Base-by-base conservation (phyloP, 345 rosid genomes). In the Fremontodendron californicum region DNA sequence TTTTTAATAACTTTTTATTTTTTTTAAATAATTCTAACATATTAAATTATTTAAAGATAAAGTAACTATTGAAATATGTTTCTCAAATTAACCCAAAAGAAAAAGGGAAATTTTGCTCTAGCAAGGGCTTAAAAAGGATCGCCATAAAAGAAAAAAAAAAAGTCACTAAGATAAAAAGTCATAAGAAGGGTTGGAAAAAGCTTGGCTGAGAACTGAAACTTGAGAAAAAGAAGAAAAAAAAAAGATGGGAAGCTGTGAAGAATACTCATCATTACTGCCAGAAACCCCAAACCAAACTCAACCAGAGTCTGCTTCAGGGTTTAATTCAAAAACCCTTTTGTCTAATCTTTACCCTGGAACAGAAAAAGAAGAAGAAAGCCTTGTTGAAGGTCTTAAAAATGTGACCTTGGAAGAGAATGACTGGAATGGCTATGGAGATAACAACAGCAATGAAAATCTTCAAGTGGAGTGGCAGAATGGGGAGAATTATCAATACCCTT, bases 401-500 rank as follows among this genome's bases (percentile, higher is more conserved):
- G 21, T 55, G 48, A 21, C 13, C 63, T 72, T 74, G 51, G 67
- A 58, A 39, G 51, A 74, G 3, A 60, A n/a, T 73, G 75, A 2
- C 43, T 31, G 43, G 46, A 9, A 73, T 0, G 42, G 15, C 58
- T 6, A 33, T 12, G 37, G 21, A 42, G n/a, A 27, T 29, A 33
- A 45, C 6, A 33, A 42, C 27, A 43, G 39, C 65, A 31, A 37
- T 63, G 67, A 25, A n/a, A 35, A 70, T 51, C 51, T 60, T 63
- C 77, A 35, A 51, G 74, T 40, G 37, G 75, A 49, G 2, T 31
- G 6, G 29, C 62, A 66, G 25, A 74, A 11, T 55, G 75, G 19
- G n/a, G 29, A 12, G 12, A 70, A 42, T 9, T 19, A 2, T 77
- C 31, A 71, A 25, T 63, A 78, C 77, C 71, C 81, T 55, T 46